phyloP scores from a whole-genome alignment of 129 eudicot genomes.

The Lonicera japonica region DNA sequence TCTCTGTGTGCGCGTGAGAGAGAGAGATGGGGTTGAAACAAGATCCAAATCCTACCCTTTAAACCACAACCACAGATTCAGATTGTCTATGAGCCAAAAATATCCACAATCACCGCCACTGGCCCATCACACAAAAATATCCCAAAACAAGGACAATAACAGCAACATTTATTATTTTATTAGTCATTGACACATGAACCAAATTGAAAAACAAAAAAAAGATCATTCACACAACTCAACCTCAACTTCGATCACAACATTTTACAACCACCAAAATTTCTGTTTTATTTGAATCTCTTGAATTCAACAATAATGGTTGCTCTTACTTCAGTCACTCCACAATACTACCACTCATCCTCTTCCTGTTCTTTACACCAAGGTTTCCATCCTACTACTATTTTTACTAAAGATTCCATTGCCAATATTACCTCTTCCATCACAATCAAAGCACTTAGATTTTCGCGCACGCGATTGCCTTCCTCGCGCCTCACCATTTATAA shows the following conservation, averaged over 20 bases:
- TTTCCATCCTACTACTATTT: slow-evolving; percentile 27
- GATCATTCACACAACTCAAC: not conserved
- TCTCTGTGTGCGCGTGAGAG: not conserved
- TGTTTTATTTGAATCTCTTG: not conserved
- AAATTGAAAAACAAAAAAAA: not conserved
- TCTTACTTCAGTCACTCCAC: slow-evolving; percentile 56
- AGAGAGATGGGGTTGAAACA: slow-evolving; percentile 21
- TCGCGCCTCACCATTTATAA: slow-evolving; percentile 37
- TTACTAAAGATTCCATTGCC: slow-evolving; percentile 15
- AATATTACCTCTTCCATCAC: slow-evolving; percentile 31
- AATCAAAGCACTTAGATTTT: slow-evolving; percentile 13
- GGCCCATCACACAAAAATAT: slow-evolving; percentile 23
- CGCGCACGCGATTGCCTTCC: slow-evolving; percentile 13
- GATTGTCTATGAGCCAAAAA: slow-evolving; percentile 39
- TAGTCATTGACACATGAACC: not conserved
- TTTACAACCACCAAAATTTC: not conserved
- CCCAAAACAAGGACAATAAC: not conserved
- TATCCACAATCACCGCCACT: slow-evolving; percentile 39
- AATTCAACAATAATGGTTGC: slow-evolving; percentile 39
- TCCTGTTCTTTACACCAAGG: slow-evolving; percentile 29
- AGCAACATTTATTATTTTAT: too few relatives aligned
- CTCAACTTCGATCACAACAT: not conserved
- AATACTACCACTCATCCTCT: slow-evolving; percentile 24
- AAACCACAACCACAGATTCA: slow-evolving; percentile 57
- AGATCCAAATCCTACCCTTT: slow-evolving; percentile 24